Evolutionary conservation across 148 eudicot genomes (phyloP), one percentile per base, ranked within the genome.

Genomic region (Amaranthus hypochondriacus): DNA sequence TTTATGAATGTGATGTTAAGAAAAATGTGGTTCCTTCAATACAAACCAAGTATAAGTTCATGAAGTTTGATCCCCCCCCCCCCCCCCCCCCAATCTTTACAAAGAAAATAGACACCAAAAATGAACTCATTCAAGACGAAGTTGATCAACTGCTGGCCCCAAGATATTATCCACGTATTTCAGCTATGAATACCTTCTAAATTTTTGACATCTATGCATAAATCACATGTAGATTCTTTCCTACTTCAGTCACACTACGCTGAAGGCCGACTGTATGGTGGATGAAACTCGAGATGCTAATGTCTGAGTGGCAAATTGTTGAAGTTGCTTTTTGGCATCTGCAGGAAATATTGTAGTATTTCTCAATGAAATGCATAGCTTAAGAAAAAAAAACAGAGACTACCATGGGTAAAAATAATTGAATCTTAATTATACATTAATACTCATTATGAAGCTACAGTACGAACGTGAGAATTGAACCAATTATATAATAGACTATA

Each of bases 251-350:
- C 85, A 94, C 44, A 94, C 93, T 50, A 89, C 88, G 81, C 89
- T 94, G 68, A 94, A 91, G 48, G 97, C 98, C 2, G 96, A 89
- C 54, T 89, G 97, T 70, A 94, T 58, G 9, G 92, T 85, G 11
- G 98, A 91, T 60, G 95, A 62, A 73, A 93, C 72, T 52, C 90
- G 96, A 81, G 91, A 85, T 69, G 98, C 89, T 71, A 94, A 73
- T 73, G 97, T 91, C 86, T 92, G 96, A 28, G 98, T 81, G 72
- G 98, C 98, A 83, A 91, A 94, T 75, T 88, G 89, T 76, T 94
- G 98, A 69, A 94, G 73, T 88, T 94, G 98, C 84, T 94, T 94
- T 89, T 91, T 94, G 56, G 98, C 98, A 92, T 95, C 98, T 95
- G 93, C 68, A 65, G 48, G 66, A 72, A 80, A 70, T 7, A 60